A percentile compares a stretch with the other conserved stretches of the same genome.
phyloP scores from a whole-genome alignment of 2,329 filamentous ascomycete genomes.

The Penicillium digitatum region DNA sequence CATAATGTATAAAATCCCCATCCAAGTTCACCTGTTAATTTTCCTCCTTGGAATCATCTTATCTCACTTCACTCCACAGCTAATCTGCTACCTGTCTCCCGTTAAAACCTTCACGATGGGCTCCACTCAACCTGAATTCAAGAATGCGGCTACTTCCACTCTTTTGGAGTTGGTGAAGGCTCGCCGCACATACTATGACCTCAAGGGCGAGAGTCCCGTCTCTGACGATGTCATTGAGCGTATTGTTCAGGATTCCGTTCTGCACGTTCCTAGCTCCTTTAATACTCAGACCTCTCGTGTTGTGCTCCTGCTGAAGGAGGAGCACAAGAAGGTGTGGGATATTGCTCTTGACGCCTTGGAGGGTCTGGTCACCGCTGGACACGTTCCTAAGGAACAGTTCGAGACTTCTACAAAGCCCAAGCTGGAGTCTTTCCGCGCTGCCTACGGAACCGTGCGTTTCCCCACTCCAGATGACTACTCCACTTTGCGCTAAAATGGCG shows the following conservation, averaged over 20 bases:
- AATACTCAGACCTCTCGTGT: constrained; percentile 79
- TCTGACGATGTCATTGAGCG: constrained; percentile 32
- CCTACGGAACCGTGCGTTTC: constrained; percentile 66
- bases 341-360: constrained; percentile 63
- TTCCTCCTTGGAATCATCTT: not conserved
- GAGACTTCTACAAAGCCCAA: constrained; percentile 48
- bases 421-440: constrained; percentile 61
- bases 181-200: constrained; percentile 31
- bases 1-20: not conserved
- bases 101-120: constrained; percentile 37
- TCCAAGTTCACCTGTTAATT: not conserved
- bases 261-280: constrained; percentile 73
- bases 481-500: not conserved
- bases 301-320: constrained; percentile 71
- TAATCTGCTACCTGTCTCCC: not conserved
- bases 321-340: constrained; percentile 87
- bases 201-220: constrained; percentile 33
- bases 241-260: constrained; percentile 47
- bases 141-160: constrained; percentile 31
- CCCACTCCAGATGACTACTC: not conserved
- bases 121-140: constrained; percentile 32
- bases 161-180: constrained; percentile 32
- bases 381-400: constrained; percentile 53
- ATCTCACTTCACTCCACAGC: not conserved
- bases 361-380: constrained; percentile 29